A percentile compares a stretch with the other conserved stretches of the same genome.
Evolutionary conservation across 176 grass and related monocot genomes (phyloP).

Genomic region (Oryza punctata): DNA sequence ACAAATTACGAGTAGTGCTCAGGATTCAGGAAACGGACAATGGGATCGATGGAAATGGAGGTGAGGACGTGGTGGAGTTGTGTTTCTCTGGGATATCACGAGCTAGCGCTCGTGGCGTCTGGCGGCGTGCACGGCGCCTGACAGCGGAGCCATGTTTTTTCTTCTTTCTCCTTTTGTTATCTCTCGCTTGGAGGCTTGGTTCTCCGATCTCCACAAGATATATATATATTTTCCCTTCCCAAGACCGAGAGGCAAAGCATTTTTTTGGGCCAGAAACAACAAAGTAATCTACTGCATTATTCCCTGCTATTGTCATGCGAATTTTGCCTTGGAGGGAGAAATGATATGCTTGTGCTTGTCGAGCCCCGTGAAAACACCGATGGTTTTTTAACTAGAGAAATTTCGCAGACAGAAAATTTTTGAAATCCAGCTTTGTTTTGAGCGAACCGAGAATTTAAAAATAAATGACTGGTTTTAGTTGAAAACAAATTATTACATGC

Average conservation of each 20-base stretch:
- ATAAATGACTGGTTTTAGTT: no score
- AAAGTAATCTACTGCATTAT: background rate
- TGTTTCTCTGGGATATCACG: background rate
- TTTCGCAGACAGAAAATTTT: no score
- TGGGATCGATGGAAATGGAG: background rate
- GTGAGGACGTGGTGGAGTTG: background rate
- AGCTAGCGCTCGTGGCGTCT: no score
- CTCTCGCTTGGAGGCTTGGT: background rate
- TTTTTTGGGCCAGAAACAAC: background rate
- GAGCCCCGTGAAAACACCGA: no score
- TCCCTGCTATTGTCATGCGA: no score
- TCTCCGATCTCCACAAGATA: background rate
- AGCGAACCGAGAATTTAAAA: no score
- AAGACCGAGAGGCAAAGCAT: background rate
- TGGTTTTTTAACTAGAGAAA: no score
- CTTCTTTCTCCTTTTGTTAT: background rate
- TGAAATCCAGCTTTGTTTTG: no score
- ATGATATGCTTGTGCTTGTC: no score
- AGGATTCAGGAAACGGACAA: background rate
- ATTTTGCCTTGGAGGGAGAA: no score
- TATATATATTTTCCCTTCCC: no score
- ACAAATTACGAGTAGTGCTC: background rate
- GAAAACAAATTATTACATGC: no score
- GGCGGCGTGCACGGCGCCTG: background rate
- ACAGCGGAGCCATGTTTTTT: slow-evolving; percentile 14